phyloP scores from a whole-genome alignment of 768 basidiomycete species.

The Trametes maxima region DNA sequence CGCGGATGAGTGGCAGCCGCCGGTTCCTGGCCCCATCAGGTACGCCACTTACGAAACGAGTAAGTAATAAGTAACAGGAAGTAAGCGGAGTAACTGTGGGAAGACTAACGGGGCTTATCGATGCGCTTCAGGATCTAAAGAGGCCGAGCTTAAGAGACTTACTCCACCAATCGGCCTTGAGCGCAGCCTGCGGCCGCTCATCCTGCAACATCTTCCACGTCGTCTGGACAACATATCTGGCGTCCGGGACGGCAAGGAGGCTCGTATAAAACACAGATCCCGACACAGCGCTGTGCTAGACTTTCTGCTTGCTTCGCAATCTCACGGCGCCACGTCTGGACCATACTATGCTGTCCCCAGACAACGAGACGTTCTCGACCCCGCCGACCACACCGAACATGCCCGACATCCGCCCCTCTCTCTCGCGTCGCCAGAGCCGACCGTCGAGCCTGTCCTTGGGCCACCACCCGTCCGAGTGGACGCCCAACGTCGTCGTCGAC shows the following conservation, averaged over 20 bases:
- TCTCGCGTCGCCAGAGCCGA: constrained; percentile 40
- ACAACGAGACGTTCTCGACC: constrained; percentile 46
- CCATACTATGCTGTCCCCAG: constrained; percentile 33
- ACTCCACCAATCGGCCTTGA: constrained; percentile 15
- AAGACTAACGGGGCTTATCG: too few species aligned
- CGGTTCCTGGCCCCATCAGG: too few species aligned
- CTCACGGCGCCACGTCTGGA: background rate
- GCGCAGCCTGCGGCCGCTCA: background rate
- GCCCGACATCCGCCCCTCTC: constrained; percentile 38
- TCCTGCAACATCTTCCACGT: constrained; percentile 11
- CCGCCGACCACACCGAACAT: constrained; percentile 45
- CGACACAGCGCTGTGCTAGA: background rate
- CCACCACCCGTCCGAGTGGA: constrained; percentile 34
- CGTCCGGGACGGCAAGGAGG: background rate
- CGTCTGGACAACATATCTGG: constrained; percentile 22
- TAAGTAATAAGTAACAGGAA: too few species aligned
- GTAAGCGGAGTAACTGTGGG: too few species aligned
- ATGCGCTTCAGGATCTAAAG: too few species aligned
- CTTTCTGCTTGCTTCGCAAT: background rate
- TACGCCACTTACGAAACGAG: too few species aligned
- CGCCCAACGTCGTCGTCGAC: constrained; percentile 41
- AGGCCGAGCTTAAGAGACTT: background rate
- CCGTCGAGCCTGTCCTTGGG: constrained; percentile 40
- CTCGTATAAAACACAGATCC: constrained; percentile 7
- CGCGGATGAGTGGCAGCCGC: too few species aligned